These are phyloP conservation scores for Chamaenerion angustifolium DNA, from an alignment of 345 rosid species.

Conservation along the genomic window DNA sequence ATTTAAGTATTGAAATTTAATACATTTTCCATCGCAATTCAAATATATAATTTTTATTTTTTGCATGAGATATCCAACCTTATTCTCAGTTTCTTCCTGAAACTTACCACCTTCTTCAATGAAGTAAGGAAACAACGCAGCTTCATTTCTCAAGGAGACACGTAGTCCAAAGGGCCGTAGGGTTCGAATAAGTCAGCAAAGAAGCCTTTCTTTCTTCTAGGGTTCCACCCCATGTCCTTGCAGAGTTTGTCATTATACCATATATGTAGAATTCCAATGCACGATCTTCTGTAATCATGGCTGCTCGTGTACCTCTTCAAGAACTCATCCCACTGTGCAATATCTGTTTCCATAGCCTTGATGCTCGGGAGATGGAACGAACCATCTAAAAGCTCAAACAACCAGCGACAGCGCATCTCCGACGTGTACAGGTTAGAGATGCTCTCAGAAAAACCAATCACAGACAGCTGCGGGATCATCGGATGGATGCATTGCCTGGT, in stretches of 20 bases:
- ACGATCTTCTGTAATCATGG: conserved; percentile 15
- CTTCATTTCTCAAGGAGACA: conserved; percentile 13
- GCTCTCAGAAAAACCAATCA: conserved; percentile 28
- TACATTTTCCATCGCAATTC: too few species aligned
- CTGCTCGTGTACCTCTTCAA: conserved; percentile 15
- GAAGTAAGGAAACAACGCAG: too few species aligned
- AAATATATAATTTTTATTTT: too few species aligned
- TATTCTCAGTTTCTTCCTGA: too few species aligned
- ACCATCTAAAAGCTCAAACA: conserved; percentile 23
- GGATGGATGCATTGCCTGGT: conserved; percentile 31
- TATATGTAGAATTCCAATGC: conserved; percentile 21
- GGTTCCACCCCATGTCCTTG: conserved; percentile 31
- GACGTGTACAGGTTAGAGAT: conserved; percentile 24
- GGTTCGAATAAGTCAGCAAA: conserved; percentile 27
- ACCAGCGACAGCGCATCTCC: conserved; percentile 29
- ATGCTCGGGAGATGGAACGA: conserved; percentile 21
- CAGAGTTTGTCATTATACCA: conserved; percentile 32
- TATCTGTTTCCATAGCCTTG: conserved; percentile 24
- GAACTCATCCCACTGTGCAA: conserved; percentile 14
- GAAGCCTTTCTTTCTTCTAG: conserved; percentile 20
- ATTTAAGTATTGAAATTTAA: too few species aligned
- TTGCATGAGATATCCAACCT: too few species aligned
- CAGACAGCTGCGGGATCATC: conserved; percentile 25
- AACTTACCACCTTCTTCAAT: too few species aligned
- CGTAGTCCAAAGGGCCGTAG: conserved; percentile 27